Base-by-base conservation (phyloP, 331 rosid genomes). In the Ulmus americana region DNA sequence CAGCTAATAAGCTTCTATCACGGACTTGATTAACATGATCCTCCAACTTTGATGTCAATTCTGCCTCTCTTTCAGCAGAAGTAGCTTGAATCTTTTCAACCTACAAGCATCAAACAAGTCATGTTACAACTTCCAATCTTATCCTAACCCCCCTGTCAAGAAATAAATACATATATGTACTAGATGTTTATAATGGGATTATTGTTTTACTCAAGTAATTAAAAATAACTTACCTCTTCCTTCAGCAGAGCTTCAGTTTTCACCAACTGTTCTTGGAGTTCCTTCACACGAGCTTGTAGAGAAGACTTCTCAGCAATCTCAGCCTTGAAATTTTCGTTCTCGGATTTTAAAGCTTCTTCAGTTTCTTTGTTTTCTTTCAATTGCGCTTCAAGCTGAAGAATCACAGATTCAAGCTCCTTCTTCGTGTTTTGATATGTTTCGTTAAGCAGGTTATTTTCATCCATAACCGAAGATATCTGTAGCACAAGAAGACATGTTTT, bases 371-470 rank as follows among this genome's bases (percentile, higher is more conserved):
- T 77, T 64, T 82, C 95, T 73, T 87, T 85, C 79, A 87, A 64
- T 60, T 83, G 82, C 54, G 71, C 84, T 85, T 92, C 97, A 16
- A 85, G 91, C 64, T 79, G 79, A 46, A 61, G 62, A 67, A 87
- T 85, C 68, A 72, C 43, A 9, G 87, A 76, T 66, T 87, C 88
- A 22, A 83, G 88, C 68, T 92, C 95, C 72, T 82, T 85, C 76
- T 85, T 89, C 63, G 83, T 57, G 57, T 71, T 84, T 70, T 85
- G 91, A 79, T 80, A 68, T 35, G 90, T 80, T 72, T 87, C 95
- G 60, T 77, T 85, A 49, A 94, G 85, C 71, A 87, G 68, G 80
- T 80, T 75, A 78, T 85, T 94, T 81, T 94, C 97, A 44, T 87
- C 92, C 62, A 73, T 70, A 68, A 75, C 62, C 18, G 96, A 82